Evolutionary conservation across 306 rosid genomes (phyloP), one percentile per base, ranked within the genome.

Genomic region (Lotus japonicus): DNA sequence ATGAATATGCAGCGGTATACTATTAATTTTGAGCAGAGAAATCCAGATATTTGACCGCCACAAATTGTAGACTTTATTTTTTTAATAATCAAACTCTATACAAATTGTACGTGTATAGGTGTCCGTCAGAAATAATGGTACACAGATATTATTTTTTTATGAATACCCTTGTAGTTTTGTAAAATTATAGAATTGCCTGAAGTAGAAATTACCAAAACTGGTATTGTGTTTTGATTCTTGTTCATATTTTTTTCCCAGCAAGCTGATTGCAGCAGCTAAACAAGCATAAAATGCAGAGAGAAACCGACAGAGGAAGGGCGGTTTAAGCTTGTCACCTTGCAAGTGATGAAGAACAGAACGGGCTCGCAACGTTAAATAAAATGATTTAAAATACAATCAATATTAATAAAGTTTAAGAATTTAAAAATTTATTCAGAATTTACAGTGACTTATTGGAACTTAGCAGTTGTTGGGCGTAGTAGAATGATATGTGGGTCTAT

Each of bases 281-380:
- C 31, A 48, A 61, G 8, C 67, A 55, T 14, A 68, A 23, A 66
- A n/a, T 57, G 67, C 60, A 80, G 49, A 66, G 33, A 79, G 77
- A 71, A 85, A 61, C 62, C 4, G 82, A 85, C 95, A 90, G 31
- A 77, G 70, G 61, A 82, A 75, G 78, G 91, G 72, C 85, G 82
- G 86, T 84, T 79, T 70, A 35, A 48, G 43, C 79, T 81, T 84
- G 90, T 86, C 84, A 5, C 15, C 44, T 75, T 73, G 61, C 71
- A 72, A 75, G 59, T 64, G 72, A 78, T 64, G 72, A 78, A 78
- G 76, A 84, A 50, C 28, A 8, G 56, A 50, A 74, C 82, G 58
- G 84, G 68, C 44, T 73, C 36, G 67, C 66, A 80, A 83, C 84
- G 78, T 82, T 73, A 59, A 58, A 43, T 78, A 8, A 57, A 58